Conservation (phyloP, 2,329 filamentous ascomycete species). For the Cercospora brassicicola region DNA sequence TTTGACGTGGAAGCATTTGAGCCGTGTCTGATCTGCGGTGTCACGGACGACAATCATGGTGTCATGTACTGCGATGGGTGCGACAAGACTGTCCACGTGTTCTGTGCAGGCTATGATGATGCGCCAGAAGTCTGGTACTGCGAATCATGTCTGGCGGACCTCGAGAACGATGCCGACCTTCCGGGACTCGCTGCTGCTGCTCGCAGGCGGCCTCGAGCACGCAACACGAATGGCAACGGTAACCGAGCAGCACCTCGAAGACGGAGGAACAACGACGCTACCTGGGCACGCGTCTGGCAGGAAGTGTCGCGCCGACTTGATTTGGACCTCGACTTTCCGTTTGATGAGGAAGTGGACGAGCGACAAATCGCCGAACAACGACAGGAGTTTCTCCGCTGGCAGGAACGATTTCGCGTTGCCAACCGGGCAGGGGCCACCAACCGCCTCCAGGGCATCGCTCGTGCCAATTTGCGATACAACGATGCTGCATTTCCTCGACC, state of each 20-base stretch:
- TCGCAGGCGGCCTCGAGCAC: conserved; percentile 31
- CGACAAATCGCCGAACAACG: conserved; percentile 59
- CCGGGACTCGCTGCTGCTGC: conserved; percentile 31
- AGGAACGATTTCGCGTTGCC: conserved; percentile 79
- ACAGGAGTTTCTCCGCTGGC: conserved; percentile 69
- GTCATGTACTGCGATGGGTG: conserved; percentile 90
- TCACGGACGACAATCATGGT: conserved; percentile 76
- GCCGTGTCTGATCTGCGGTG: conserved; percentile 82
- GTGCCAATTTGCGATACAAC: conserved; percentile 50
- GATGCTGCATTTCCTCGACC: conserved; percentile 40
- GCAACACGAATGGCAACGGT: conserved; percentile 16
- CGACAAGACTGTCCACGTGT: conserved; percentile 84
- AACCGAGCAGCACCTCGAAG: conserved; percentile 22
- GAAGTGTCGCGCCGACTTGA: conserved; percentile 78
- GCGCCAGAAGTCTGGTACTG: conserved; percentile 73
- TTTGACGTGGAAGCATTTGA: conserved; percentile 61
- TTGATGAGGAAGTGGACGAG: conserved; percentile 67
- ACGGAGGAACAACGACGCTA: conserved; percentile 47
- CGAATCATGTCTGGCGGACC: conserved; percentile 64
- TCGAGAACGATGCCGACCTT: conserved; percentile 34
- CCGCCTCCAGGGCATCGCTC: conserved; percentile 55
- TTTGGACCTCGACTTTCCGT: conserved; percentile 81
- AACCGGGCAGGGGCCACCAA: conserved; percentile 71
- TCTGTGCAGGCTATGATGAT: conserved; percentile 79
- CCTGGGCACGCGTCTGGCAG: conserved; percentile 82